Conservation (phyloP, 331 rosid genomes). For the Stylosanthes scabra region DNA sequence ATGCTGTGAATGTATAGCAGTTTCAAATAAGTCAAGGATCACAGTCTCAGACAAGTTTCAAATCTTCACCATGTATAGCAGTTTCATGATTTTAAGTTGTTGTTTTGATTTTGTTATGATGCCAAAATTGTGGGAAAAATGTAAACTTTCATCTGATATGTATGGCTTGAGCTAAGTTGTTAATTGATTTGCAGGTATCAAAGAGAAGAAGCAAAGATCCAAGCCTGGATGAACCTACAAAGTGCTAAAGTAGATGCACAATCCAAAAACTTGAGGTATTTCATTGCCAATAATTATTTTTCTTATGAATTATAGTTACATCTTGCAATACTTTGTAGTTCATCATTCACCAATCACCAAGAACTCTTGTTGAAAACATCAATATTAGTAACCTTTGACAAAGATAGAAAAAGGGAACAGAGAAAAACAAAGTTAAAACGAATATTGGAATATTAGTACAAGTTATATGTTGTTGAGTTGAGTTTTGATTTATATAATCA, state of each 20-base stretch:
- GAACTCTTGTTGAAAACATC: background rate
- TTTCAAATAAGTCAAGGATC: too few species aligned
- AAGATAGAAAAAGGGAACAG: too few species aligned
- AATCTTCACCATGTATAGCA: constrained; percentile 8
- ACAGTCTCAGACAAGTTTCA: constrained; percentile 60
- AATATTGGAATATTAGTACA: background rate
- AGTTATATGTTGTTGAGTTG: background rate
- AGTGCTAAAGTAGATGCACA: constrained; percentile 97
- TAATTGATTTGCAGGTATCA: constrained; percentile 66
- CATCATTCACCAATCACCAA: background rate
- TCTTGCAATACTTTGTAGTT: constrained; percentile 9
- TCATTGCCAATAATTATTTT: constrained; percentile 20
- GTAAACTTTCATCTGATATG: background rate
- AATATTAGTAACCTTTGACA: too few species aligned
- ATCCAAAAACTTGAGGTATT: constrained; percentile 93
- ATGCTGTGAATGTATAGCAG: background rate
- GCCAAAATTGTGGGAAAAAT: too few species aligned
- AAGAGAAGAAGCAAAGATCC: constrained; percentile 92
- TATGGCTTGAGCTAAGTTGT: constrained; percentile 15
- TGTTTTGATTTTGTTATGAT: too few species aligned
- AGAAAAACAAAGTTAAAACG: background rate
- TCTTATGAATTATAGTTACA: constrained; percentile 4
- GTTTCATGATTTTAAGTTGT: background rate
- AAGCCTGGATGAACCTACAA: constrained; percentile 94
- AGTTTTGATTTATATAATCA: too few species aligned